phyloP scores from a whole-genome alignment of 305 asterid genomes.

The Fraxinus sp. region DNA sequence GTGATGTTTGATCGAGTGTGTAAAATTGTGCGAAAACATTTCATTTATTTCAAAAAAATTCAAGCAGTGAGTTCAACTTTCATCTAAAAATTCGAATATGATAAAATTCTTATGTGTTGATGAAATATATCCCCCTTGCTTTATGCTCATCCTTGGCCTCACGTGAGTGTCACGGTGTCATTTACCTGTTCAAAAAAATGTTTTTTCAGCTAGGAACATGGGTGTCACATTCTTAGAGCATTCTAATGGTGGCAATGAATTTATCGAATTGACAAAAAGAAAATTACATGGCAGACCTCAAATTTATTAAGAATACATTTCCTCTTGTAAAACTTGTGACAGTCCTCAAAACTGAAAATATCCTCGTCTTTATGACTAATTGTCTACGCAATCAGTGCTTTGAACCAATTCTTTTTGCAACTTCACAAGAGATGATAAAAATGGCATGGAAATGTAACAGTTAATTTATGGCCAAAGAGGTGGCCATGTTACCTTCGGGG shows the following conservation, averaged over 20 bases:
- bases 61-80: neutral
- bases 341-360: neutral
- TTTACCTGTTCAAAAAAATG: neutral
- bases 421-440: neutral
- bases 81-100: neutral
- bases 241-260: neutral
- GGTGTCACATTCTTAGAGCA: neutral
- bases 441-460: neutral
- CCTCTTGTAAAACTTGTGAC: neutral
- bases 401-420: neutral
- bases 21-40: neutral
- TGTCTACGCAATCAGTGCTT: neutral
- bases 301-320: neutral
- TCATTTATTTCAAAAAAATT: neutral
- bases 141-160: neutral
- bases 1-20: neutral
- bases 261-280: neutral
- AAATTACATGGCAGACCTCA: neutral
- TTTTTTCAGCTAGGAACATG: neutral
- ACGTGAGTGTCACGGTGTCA: neutral
- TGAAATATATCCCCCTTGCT: neutral
- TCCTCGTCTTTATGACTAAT: neutral
- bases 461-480: neutral
- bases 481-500: slow-evolving; percentile 17
- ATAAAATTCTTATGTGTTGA: neutral